Evolutionary conservation across 2,329 filamentous ascomycete species (phyloP), one percentile per base, ranked within the genome.

Genomic region (Nigrograna mackinnonii): DNA sequence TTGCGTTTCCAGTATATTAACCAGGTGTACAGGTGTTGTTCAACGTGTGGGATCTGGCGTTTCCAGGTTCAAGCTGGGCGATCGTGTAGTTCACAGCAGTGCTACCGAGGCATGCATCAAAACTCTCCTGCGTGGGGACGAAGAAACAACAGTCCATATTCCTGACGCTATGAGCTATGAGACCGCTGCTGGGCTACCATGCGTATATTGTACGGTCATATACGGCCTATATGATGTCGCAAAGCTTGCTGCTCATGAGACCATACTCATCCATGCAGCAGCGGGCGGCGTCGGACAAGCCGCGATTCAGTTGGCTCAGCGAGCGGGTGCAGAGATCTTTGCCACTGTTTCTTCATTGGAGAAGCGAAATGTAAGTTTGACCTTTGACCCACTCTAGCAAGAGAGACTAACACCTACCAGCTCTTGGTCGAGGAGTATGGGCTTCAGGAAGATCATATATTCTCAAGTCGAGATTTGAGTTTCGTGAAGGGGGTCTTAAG

Each of bases 161-260:
- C 57, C 59, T 5, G 49, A 56, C 21, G 24, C 30, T 3, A 34
- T 65, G 30, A 38, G 39, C 5, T 58, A 57, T 24, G 48, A 55
- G 24, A 54, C 60, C 3, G 60, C 57, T 6, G 39, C 43, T 5
- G 18, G 24, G 6, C 18, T 52, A 14, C 26, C 43, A 6, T 18
- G 34, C 13, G 34, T 37, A 4, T 41, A 35, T 17, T 32, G 30
- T 20, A 52, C 49, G 2, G 46, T 37, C 2, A 44, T 42, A 18
- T 37, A 58, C 37, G 41, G 45, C 17, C 44, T 67, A 2, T 22
- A 55, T 12, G 46, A 53, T 4, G 32, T 52, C 6, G 55, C 48
- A 4, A 49, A 54, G 13, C 42, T 68, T 6, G 20, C 39, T 4
- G 34, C 37, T 14, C 61, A 60, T 6, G 55, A 69, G 35, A 56